phyloP scores from a whole-genome alignment of 345 rosid genomes.

The Arabis alpina region DNA sequence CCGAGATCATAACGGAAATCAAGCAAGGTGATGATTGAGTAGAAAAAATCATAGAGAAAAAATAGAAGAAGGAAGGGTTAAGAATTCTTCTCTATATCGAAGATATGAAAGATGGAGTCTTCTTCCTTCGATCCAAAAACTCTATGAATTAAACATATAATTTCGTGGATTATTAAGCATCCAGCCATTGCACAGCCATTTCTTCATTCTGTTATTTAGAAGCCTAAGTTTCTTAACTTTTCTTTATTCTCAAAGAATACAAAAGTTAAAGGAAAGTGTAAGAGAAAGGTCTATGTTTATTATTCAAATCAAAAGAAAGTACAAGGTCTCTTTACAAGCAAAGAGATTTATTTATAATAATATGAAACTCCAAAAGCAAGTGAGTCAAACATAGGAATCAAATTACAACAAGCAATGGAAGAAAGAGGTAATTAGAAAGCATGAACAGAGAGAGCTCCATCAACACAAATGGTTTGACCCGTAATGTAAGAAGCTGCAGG shows the following conservation, averaged over 20 bases:
- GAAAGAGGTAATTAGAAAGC: slow-evolving; percentile 44
- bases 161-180: too few species aligned
- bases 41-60: too few species aligned
- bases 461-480: slow-evolving; percentile 70
- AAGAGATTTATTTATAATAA: not conserved
- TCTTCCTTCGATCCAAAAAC: too few species aligned
- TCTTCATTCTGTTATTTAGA: not conserved
- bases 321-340: not conserved
- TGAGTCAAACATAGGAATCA: not conserved
- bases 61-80: too few species aligned
- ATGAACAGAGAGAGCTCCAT: slow-evolving; percentile 69
- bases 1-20: too few species aligned
- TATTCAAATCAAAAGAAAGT: not conserved
- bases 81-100: too few species aligned
- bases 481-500: slow-evolving; percentile 34
- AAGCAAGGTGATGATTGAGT: too few species aligned
- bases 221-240: not conserved
- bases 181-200: too few species aligned
- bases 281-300: not conserved
- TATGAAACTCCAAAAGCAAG: not conserved
- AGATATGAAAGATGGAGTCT: too few species aligned
- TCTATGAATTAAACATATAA: too few species aligned
- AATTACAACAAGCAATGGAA: not conserved
- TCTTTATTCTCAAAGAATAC: not conserved
- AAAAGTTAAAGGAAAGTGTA: not conserved